Evolutionary conservation across 768 basidiomycete species (phyloP).

Genomic region (Leccinum aurantiacum): DNA sequence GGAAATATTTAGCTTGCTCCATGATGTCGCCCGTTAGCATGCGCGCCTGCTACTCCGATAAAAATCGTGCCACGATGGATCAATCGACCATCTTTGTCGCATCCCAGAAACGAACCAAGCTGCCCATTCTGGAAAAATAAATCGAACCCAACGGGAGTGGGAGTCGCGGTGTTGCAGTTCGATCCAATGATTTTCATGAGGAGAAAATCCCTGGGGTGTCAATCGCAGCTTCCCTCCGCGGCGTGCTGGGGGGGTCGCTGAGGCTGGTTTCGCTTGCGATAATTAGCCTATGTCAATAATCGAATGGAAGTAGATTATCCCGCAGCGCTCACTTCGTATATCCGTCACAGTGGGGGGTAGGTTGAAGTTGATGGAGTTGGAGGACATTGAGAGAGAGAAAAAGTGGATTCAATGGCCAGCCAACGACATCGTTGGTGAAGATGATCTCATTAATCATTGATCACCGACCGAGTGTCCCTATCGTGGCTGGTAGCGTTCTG

Average conservation of each 20-base stretch:
- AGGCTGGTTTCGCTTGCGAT: not conserved
- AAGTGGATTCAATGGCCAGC: too few species aligned
- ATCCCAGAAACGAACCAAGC: slow-evolving; percentile 10
- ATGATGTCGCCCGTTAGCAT: slow-evolving; percentile 11
- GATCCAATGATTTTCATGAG: slow-evolving; percentile 6
- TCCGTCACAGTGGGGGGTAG: too few species aligned
- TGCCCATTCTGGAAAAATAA: slow-evolving; percentile 1
- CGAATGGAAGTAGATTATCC: not conserved
- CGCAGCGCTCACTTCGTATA: too few species aligned
- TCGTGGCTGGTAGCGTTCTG: too few species aligned
- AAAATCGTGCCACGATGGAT: not conserved
- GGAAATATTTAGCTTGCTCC: not conserved
- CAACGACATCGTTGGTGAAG: not conserved
- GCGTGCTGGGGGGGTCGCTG: not conserved
- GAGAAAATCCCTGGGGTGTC: not conserved
- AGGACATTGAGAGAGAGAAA: not conserved
- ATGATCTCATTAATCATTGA: too few species aligned
- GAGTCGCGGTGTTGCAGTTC: not conserved
- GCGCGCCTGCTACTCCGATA: slow-evolving; percentile 6
- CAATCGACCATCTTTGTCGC: not conserved
- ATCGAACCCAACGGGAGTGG: not conserved
- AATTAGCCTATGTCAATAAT: not conserved
- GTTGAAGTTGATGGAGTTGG: too few species aligned
- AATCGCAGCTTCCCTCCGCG: not conserved
- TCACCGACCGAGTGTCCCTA: too few species aligned